Conservation (phyloP, 441 rosid species). For the Populus hybrid region DNA sequence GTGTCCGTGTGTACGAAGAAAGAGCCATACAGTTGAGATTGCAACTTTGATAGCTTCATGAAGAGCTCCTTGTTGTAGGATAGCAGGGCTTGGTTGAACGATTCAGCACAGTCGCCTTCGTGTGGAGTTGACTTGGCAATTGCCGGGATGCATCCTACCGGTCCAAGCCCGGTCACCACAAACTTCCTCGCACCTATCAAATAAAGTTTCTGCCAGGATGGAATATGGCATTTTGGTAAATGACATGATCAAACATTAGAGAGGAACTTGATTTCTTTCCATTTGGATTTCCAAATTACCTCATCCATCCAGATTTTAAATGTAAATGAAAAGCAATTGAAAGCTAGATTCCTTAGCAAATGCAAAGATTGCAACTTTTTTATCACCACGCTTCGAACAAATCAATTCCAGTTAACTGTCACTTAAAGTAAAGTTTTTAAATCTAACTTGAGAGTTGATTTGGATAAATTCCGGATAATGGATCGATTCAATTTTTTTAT, state of each 20-base stretch:
- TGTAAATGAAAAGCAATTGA: no score
- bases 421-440: fast-evolving
- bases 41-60: not conserved
- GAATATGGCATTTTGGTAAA: no score
- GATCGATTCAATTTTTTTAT: no score
- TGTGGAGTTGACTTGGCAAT: not conserved
- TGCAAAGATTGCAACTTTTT: no score
- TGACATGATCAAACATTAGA: no score
- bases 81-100: not conserved
- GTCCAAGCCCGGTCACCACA: constrained; percentile 5
- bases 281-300: no score
- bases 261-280: no score
- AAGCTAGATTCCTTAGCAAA: no score
- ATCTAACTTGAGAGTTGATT: fast-evolving
- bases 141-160: not conserved
- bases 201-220: not conserved
- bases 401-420: no score
- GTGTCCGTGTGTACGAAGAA: not conserved
- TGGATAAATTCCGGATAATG: fast-evolving
- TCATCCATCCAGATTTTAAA: no score
- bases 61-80: not conserved
- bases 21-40: not conserved
- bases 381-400: fast-evolving
- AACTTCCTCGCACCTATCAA: not conserved
- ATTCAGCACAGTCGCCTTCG: not conserved